These are phyloP conservation scores for Trypanosoma boissoni DNA, from an alignment of 208 protist species.

Conservation along the genomic window DNA sequence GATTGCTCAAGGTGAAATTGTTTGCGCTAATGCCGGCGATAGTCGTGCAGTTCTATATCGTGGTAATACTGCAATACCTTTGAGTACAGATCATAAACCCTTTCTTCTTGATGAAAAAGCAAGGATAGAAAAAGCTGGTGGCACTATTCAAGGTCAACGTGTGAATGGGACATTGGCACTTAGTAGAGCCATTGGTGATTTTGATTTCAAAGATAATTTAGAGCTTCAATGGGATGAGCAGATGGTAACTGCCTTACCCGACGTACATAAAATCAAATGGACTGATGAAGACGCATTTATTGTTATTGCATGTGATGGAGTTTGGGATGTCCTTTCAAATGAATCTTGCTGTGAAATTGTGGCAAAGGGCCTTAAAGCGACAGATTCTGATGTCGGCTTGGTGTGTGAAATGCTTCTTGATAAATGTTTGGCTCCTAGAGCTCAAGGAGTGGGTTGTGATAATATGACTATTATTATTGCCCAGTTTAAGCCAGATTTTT, in stretches of 20 bases:
- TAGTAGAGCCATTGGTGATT: slow-evolving; percentile 93
- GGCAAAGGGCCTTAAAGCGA: slow-evolving; percentile 33
- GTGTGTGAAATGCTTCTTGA: slow-evolving; percentile 80
- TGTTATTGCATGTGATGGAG: slow-evolving; percentile 91
- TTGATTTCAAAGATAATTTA: slow-evolving; percentile 84
- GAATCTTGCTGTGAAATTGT: slow-evolving; percentile 71
- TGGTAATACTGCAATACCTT: slow-evolving; percentile 48
- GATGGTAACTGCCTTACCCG: slow-evolving; percentile 77
- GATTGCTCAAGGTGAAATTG: slow-evolving; percentile 54
- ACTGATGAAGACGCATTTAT: slow-evolving; percentile 79
- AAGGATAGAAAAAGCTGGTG: slow-evolving; percentile 84
- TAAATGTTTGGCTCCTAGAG: slow-evolving; percentile 58
- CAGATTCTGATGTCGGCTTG: slow-evolving; percentile 62
- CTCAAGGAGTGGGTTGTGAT: slow-evolving; percentile 37
- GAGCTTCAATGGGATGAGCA: slow-evolving; percentile 61
- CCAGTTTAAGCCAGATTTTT: slow-evolving; percentile 83
- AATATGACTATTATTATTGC: slow-evolving; percentile 90
- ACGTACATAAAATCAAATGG: slow-evolving; percentile 43
- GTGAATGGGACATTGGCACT: slow-evolving; percentile 92
- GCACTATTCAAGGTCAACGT: slow-evolving; percentile 80
- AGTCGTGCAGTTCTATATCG: slow-evolving; percentile 86
- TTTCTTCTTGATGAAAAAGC: slow-evolving; percentile 52
- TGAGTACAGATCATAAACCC: slow-evolving; percentile 92
- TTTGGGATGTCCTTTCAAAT: slow-evolving; percentile 92
- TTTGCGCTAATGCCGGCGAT: slow-evolving; percentile 92